These are phyloP conservation scores for Boletus pseudopeckii DNA, from an alignment of 768 basidiomycete species.

Conservation along the genomic window DNA sequence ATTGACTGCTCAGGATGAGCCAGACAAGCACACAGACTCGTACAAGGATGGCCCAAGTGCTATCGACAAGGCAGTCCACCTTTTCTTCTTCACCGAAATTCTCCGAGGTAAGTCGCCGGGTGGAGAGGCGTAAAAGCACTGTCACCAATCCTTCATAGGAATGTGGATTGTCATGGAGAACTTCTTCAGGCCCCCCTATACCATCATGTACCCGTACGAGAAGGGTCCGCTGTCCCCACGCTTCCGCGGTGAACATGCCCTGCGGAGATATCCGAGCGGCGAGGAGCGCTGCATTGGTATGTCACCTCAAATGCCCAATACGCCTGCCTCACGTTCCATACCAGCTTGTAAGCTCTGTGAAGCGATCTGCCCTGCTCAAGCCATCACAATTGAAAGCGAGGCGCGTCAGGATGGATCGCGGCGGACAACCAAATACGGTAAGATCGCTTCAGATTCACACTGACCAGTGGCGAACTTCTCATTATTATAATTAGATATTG, in stretches of 20 bases:
- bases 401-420: constrained; percentile 92
- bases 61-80: constrained; percentile 90
- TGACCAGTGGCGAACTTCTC: not conserved
- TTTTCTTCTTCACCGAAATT: constrained; percentile 99
- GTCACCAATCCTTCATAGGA: constrained; percentile 46
- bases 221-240: constrained; percentile 97
- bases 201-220: constrained; percentile 98
- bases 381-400: constrained; percentile 99
- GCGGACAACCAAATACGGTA: constrained; percentile 96
- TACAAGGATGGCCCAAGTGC: constrained; percentile 84
- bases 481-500: constrained; percentile 64
- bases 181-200: constrained; percentile 94
- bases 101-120: constrained; percentile 68
- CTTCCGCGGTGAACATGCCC: constrained; percentile 97
- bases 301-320: constrained; percentile 27
- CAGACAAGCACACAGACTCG: constrained; percentile 56
- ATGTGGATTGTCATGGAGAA: constrained; percentile 97
- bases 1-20: constrained; percentile 37
- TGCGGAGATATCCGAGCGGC: constrained; percentile 93
- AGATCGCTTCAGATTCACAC: constrained; percentile 16
- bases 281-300: constrained; percentile 98
- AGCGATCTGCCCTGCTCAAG: constrained; percentile 98
- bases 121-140: not conserved
- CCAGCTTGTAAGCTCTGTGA: constrained; percentile 98
- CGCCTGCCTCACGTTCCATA: constrained; percentile 4